Conservation (phyloP, 306 rosid species). For the Styphnolobium japonicum region DNA sequence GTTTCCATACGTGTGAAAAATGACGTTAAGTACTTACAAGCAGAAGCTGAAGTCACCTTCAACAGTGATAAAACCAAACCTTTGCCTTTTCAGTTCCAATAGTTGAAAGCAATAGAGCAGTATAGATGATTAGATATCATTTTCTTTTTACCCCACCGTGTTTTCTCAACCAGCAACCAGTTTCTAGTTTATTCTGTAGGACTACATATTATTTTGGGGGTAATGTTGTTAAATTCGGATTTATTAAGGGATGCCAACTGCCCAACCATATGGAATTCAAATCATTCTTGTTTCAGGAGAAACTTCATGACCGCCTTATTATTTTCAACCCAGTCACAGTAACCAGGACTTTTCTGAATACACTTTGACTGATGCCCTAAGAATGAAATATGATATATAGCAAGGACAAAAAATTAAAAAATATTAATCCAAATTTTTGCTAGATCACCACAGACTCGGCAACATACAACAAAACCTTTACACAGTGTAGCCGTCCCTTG, state of each 20-base stretch:
- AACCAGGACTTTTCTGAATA: constrained; percentile 51
- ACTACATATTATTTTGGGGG: no score
- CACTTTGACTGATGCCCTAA: constrained; percentile 41
- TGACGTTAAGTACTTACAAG: background rate
- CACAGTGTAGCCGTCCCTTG: constrained; percentile 35
- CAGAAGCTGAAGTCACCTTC: background rate
- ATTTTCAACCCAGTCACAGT: constrained; percentile 40
- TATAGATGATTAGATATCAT: background rate
- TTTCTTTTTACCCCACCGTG: background rate
- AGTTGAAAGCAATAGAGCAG: background rate
- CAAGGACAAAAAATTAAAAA: constrained; percentile 22
- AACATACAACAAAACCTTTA: constrained; percentile 49
- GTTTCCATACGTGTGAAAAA: background rate
- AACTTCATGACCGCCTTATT: constrained; percentile 42
- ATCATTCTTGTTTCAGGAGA: constrained; percentile 9
- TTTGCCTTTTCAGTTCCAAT: background rate
- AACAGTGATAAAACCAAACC: background rate
- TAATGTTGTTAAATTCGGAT: no score
- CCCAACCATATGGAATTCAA: constrained; percentile 1
- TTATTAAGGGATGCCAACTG: background rate
- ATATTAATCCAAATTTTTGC: constrained; percentile 33
- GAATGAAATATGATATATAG: constrained; percentile 36
- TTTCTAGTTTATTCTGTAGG: background rate
- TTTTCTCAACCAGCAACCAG: background rate
- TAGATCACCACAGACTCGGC: constrained; percentile 45